Base-by-base conservation (phyloP, 164 flowering plant species). In the Saururus chinensis region DNA sequence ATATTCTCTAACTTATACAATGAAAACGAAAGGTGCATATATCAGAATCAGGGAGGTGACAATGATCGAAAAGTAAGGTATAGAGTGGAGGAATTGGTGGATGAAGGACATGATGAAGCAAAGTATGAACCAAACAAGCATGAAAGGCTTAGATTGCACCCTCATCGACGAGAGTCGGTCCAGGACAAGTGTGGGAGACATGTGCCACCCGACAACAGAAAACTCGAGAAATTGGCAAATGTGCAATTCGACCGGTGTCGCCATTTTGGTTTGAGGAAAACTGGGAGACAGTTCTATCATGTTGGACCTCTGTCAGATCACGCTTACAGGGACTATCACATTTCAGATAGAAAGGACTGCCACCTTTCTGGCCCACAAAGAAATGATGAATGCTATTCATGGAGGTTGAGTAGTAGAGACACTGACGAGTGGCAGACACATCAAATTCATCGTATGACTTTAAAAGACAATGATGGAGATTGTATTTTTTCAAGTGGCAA, bases 21-120 rank as follows among this genome's bases (percentile, higher is more conserved):
- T 52, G 72, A 57, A 21, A 57, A 62, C 56, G 77, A 62, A 66
- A 76, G 67, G 56, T 65, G 57, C 56, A 42, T 16, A 35, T 66
- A 41, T 42, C 67, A 64, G 66, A 66, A 61, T 20, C 60, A 73
- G 68, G 68, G 64, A 59, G 60, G 35, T 14, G 52, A 40, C 41
- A 59, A 65, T 66, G 69, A 68, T 52, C 63, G 63, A 70, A 74
- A 66, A 59, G 24, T 59, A 55, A 59, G 72, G 59, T 52, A 65
- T 49, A 60, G 48, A 63, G 64, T 75, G 64, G 73, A 67, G 4
- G 17, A 41, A 41, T 41, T 9, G 45, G 8, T 41, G 45, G 12
- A 41, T 41, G 8, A 13, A 13, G 45, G 12, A 41, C 12, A 41
- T 41, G 45, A 41, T 41, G 12, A 41, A 23, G 58, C 58, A 22